phyloP scores from a whole-genome alignment of 176 grass and related monocot species.

The Pharus latifolius region DNA sequence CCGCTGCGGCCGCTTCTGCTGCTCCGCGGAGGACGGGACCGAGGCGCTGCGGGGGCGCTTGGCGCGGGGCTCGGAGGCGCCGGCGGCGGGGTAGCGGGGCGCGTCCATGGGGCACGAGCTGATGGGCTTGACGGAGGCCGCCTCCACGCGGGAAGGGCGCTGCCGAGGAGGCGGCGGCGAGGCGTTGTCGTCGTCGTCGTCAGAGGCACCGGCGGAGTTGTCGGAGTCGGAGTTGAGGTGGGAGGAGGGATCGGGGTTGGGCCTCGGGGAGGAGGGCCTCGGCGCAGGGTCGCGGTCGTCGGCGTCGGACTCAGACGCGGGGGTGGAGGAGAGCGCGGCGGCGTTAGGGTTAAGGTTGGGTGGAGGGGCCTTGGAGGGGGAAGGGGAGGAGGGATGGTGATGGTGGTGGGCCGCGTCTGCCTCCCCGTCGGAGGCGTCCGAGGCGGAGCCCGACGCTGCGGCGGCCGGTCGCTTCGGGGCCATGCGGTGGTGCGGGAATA shows the following conservation, averaged over 20 bases:
- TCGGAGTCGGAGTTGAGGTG: background rate
- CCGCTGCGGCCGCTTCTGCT: constrained; percentile 14
- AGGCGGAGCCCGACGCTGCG: background rate
- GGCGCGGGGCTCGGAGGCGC: background rate
- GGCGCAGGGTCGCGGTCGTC: too few relatives aligned
- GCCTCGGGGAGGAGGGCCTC: background rate
- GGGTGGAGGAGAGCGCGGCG: background rate
- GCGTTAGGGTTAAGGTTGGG: background rate
- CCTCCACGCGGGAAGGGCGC: constrained; percentile 8
- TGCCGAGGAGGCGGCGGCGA: background rate
- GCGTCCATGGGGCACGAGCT: constrained; percentile 21
- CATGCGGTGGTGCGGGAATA: constrained; percentile 9
- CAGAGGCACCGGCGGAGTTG: background rate
- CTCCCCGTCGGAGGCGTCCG: constrained; percentile 2
- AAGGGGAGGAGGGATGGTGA: background rate
- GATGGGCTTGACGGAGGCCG: constrained; percentile 34
- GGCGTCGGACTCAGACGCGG: background rate
- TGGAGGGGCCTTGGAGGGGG: constrained; percentile 22
- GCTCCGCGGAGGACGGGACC: background rate
- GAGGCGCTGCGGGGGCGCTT: constrained; percentile 9
- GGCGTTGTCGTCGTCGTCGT: background rate
- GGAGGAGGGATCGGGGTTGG: background rate
- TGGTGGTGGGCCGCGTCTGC: background rate
- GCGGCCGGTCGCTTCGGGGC: constrained; percentile 27
- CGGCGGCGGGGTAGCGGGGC: background rate